Conservation (phyloP, 2,329 filamentous ascomycete species). For the Keithomyces neogunnii region DNA sequence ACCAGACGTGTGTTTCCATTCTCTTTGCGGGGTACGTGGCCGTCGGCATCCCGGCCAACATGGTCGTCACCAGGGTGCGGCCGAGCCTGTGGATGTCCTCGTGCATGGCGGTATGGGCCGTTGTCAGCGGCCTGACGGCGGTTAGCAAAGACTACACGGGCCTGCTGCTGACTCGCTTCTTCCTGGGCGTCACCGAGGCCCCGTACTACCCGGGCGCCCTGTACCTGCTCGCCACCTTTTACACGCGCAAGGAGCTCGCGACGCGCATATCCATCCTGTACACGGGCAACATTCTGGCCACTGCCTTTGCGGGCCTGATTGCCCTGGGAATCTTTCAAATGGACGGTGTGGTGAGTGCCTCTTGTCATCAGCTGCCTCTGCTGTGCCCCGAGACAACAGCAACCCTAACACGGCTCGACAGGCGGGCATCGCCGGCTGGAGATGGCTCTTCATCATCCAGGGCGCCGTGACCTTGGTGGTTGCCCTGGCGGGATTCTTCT, state of each 20-base stretch:
- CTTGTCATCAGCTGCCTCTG: neutral
- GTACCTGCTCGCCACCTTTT: conserved; percentile 40
- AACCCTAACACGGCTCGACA: conserved; percentile 21
- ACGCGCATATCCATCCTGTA: conserved; percentile 51
- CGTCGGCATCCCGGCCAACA: conserved; percentile 33
- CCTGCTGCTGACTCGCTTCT: conserved; percentile 37
- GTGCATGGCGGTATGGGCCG: conserved; percentile 38
- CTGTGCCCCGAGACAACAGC: too few species aligned
- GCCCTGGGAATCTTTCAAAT: conserved; percentile 47
- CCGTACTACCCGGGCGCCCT: conserved; percentile 44
- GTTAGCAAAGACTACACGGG: conserved; percentile 38
- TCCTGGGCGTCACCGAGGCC: conserved; percentile 37
- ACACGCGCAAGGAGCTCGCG: conserved; percentile 56
- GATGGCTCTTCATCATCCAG: conserved; percentile 60
- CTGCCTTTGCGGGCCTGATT: conserved; percentile 57
- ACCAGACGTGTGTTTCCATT: conserved; percentile 21
- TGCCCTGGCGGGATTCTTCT: conserved; percentile 20
- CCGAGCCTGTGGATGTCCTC: conserved; percentile 32
- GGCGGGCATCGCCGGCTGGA: conserved; percentile 50
- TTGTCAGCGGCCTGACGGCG: conserved; percentile 37
- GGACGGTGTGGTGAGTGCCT: neutral
- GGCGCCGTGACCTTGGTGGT: conserved; percentile 34
- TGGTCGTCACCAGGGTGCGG: conserved; percentile 33
- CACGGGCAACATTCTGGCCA: conserved; percentile 56
- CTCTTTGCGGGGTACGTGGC: conserved; percentile 37